Base-by-base conservation (phyloP, 306 rosid genomes). In the Carpinus viminea region DNA sequence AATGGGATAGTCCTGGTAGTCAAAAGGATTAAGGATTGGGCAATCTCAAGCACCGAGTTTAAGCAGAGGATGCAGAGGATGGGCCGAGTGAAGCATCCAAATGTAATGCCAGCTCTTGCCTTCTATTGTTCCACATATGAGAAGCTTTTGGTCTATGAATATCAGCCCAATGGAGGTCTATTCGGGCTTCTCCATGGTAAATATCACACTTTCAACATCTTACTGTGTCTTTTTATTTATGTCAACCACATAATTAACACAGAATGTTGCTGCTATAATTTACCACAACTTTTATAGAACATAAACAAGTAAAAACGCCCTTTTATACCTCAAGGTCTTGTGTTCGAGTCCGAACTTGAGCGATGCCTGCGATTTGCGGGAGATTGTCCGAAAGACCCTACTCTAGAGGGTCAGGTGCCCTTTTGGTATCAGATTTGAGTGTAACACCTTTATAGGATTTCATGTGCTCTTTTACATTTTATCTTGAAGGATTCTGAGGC, bases 131-230 rank as follows among this genome's bases (percentile, higher is more conserved):
- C 95, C 65, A 86, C 79, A 77, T 87, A 89, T 71, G 97, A 94
- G 79, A 92, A 90, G 88, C 97, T 94, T 79, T 78, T 94, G 88
- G 93, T 92, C 65, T 91, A 94, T 84, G 95, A 91, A 54, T 92
- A 79, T 85, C 93, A 89, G 75, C 85, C 83, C 4, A 89, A 91
- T 78, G 95, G 91, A 72, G 92, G 97, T 76, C 82, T 92, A n/a
- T 90, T 94, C 86, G 88, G 64, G 68, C 88, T 85, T 80, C 82
- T 91, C 28, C 98, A 90, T 70, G 97, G 97, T 92, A 88, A 78
- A 34, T 50, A 73, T 43, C 7, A 66, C 47, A 9, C 47, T 17
- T 2, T 10, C 15, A 28, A 61, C 13, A 61, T 61, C 3, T 34
- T 51, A 3, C 15, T 75, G 15, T 75, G 24, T 24, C 46, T 47